Conservation (phyloP, 148 eudicot genomes). For the Gaultheria prostrata region DNA sequence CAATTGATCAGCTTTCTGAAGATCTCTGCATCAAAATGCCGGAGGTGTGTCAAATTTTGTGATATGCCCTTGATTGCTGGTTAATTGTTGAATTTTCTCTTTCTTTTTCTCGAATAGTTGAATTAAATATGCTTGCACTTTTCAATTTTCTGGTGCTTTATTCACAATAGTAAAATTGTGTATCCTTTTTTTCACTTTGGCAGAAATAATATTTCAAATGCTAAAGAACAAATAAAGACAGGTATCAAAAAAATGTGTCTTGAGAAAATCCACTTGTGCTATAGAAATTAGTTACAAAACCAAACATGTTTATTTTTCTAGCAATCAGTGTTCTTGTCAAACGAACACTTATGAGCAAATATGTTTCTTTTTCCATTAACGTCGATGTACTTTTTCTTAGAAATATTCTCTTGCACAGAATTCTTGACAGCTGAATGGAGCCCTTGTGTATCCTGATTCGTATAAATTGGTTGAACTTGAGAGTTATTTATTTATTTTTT, state of each 20-base stretch:
- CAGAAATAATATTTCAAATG: not conserved
- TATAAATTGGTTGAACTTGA: not conserved
- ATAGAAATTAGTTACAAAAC: not conserved
- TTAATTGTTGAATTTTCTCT: not conserved
- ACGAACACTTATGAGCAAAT: not conserved
- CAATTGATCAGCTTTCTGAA: slow-evolving; percentile 95
- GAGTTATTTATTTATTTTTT: not conserved
- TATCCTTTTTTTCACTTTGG: not conserved
- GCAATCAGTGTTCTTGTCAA: not conserved
- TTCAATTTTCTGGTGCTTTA: not conserved
- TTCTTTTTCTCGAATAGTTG: not conserved
- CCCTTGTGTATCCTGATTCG: not conserved
- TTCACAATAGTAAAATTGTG: not conserved
- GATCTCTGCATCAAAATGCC: slow-evolving; percentile 87
- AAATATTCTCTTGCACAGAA: not conserved
- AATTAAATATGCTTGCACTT: not conserved
- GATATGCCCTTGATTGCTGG: slow-evolving; percentile 1
- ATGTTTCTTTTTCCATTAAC: not conserved
- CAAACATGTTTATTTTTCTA: not conserved
- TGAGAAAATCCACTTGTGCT: not conserved
- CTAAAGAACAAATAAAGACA: not conserved
- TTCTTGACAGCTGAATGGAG: not conserved
- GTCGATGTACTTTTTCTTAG: not conserved
- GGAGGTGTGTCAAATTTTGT: slow-evolving; percentile 49
- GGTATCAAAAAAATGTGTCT: not conserved